These are phyloP conservation scores for Cryptosporidium muris DNA, from an alignment of 169 alveolate genomes.

Conservation along the genomic window DNA sequence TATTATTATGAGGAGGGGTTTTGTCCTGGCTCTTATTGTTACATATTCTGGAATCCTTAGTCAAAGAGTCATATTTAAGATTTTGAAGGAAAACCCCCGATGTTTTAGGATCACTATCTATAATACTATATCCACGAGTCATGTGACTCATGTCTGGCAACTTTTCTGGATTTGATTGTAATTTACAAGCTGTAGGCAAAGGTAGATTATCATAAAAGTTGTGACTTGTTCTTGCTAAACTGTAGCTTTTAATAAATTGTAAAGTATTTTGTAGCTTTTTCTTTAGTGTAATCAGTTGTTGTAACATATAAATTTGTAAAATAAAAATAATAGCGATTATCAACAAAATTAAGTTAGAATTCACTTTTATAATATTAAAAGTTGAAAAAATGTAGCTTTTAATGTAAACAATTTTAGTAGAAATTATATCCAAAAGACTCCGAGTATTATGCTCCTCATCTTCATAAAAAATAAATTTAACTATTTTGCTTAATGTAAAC, in stretches of 20 bases:
- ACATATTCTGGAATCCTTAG: too few relatives aligned
- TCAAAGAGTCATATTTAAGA: too few relatives aligned
- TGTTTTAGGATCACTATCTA: too few relatives aligned
- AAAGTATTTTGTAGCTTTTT: slow-evolving; percentile 50
- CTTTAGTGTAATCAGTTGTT: slow-evolving; percentile 29
- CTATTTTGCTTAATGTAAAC: neutral
- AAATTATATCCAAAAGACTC: neutral
- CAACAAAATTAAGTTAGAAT: neutral
- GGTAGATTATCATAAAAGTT: too few relatives aligned
- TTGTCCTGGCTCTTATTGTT: too few relatives aligned
- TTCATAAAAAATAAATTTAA: neutral
- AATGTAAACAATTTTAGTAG: neutral
- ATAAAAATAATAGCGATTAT: slow-evolving; percentile 7
- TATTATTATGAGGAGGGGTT: too few relatives aligned
- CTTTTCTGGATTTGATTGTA: too few relatives aligned
- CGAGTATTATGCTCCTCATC: neutral
- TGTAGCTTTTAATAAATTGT: slow-evolving; percentile 39
- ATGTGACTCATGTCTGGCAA: too few relatives aligned
- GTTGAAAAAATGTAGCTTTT: neutral
- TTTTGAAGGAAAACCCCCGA: too few relatives aligned
- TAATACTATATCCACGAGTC: too few relatives aligned
- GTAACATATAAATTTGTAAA: slow-evolving; percentile 13
- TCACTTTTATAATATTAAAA: neutral
- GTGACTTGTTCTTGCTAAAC: too few relatives aligned
- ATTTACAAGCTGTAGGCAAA: too few relatives aligned